These are phyloP conservation scores for Xerocomellus amylosporus DNA, from an alignment of 768 basidiomycete genomes.

Conservation along the genomic window DNA sequence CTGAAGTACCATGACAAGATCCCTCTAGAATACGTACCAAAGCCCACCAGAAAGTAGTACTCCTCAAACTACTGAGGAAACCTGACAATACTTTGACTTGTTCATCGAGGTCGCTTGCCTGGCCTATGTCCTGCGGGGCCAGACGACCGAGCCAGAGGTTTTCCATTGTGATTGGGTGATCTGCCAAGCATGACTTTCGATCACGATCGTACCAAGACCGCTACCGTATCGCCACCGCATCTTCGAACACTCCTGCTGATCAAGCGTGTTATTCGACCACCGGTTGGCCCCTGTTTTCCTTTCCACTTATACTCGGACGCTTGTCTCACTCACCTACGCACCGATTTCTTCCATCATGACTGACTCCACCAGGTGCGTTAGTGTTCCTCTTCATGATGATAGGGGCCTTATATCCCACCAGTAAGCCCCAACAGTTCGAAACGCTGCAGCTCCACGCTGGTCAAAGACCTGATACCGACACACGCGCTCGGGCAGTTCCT, in stretches of 20 bases:
- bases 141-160: no score
- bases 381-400: background rate
- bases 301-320: no score
- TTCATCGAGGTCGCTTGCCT: background rate
- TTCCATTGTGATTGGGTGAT: no score
- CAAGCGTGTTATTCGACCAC: background rate
- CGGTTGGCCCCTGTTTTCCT: background rate
- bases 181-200: background rate
- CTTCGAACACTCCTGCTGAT: background rate
- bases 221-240: background rate
- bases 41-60: background rate
- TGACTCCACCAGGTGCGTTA: conserved; percentile 2
- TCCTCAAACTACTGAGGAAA: background rate
- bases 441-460: conserved; percentile 81
- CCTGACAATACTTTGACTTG: background rate
- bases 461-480: conserved; percentile 56
- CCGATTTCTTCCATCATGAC: background rate
- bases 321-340: background rate
- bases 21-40: no score
- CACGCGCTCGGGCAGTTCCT: conserved; percentile 73
- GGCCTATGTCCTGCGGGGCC: no score
- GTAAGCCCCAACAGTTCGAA: conserved; percentile 54
- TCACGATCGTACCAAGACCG: background rate
- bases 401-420: background rate
- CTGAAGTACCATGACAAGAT: background rate